phyloP scores from a whole-genome alignment of 805 yeast species.

The Cyberlindnera nakhonratchasimensis region DNA sequence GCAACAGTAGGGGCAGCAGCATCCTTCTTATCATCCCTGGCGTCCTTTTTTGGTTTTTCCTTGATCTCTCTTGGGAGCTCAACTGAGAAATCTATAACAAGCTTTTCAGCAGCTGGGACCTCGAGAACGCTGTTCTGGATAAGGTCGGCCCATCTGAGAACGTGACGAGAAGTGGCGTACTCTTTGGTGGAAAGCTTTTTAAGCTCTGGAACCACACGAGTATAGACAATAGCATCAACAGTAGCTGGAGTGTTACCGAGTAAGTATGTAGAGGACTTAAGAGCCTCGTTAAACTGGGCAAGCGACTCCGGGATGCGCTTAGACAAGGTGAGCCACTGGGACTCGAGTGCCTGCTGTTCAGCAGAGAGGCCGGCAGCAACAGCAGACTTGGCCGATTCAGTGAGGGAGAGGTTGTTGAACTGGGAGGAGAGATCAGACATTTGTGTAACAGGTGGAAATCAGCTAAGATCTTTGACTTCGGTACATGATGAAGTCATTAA shows the following conservation, averaged over 20 bases:
- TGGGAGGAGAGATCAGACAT: constrained; percentile 32
- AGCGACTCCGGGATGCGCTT: constrained; percentile 51
- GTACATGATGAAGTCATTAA: too few species aligned
- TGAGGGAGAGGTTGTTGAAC: constrained; percentile 30
- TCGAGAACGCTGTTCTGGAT: constrained; percentile 65
- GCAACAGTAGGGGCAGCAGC: constrained; percentile 21
- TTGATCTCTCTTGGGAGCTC: constrained; percentile 74
- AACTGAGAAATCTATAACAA: constrained; percentile 54
- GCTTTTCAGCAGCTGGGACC: constrained; percentile 50
- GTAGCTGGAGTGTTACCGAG: constrained; percentile 63
- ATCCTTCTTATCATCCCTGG: constrained; percentile 22
- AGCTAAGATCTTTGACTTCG: too few species aligned
- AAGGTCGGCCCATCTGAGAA: constrained; percentile 89
- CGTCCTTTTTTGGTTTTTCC: constrained; percentile 50
- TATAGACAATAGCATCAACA: constrained; percentile 69
- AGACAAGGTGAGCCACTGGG: constrained; percentile 81
- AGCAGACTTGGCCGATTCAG: constrained; percentile 20
- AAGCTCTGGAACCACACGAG: constrained; percentile 56
- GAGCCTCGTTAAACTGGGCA: constrained; percentile 61
- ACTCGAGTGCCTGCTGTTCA: constrained; percentile 64
- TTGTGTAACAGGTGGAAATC: neutral
- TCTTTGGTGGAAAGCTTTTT: constrained; percentile 51
- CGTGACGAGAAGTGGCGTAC: constrained; percentile 68
- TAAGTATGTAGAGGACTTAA: constrained; percentile 69
- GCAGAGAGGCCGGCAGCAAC: constrained; percentile 28